These are phyloP conservation scores for Prunus padus DNA, from an alignment of 306 rosid species.

Conservation along the genomic window DNA sequence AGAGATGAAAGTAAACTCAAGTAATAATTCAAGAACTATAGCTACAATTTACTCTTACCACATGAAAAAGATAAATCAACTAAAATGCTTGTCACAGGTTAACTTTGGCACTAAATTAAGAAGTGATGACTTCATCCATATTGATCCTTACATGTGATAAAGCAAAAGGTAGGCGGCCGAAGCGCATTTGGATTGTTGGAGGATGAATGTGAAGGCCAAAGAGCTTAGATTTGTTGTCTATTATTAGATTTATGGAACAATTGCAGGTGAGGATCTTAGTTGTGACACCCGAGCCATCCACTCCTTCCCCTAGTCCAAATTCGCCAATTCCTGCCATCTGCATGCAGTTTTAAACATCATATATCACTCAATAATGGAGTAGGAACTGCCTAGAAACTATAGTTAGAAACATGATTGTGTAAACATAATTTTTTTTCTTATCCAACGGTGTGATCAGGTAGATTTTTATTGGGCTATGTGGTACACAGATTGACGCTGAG, in stretches of 20 bases:
- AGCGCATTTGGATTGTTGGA: slow-evolving; percentile 56
- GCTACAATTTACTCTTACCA: no score
- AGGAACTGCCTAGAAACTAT: no score
- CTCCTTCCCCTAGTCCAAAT: slow-evolving; percentile 82
- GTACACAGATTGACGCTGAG: no score
- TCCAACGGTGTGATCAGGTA: no score
- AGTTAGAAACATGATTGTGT: no score
- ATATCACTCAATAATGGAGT: no score
- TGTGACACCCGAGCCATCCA: slow-evolving; percentile 77
- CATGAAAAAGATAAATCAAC: background rate
- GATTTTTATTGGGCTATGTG: no score
- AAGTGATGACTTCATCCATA: no score
- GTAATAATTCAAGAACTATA: no score
- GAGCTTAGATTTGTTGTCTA: slow-evolving; percentile 77
- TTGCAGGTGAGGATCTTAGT: slow-evolving; percentile 71
- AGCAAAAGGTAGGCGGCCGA: slow-evolving; percentile 69
- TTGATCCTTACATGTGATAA: slow-evolving; percentile 44
- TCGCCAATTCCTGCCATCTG: slow-evolving; percentile 58
- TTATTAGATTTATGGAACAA: slow-evolving; percentile 52
- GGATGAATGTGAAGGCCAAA: slow-evolving; percentile 81
- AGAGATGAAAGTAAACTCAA: no score
- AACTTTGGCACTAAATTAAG: background rate
- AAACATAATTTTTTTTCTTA: no score
- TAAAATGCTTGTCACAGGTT: no score
- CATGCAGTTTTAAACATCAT: background rate